Percentiles rank a stretch among this genome's conserved stretches.
Evolutionary conservation across 805 yeast genomes (phyloP).

Genomic region (Hanseniaspora occidentalis): DNA sequence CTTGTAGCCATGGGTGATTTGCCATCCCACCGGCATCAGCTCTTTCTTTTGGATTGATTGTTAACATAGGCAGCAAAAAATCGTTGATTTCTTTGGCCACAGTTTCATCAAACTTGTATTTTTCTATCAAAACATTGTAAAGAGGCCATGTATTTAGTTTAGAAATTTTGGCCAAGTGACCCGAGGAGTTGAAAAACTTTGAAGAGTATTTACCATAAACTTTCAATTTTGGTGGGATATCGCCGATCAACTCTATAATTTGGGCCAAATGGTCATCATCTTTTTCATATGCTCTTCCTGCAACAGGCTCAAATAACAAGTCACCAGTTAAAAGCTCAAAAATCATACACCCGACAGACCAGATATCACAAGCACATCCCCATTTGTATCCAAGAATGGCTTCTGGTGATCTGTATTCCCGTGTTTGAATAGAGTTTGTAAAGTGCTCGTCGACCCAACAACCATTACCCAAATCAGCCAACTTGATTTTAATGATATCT

Average conservation of each 20-base stretch:
- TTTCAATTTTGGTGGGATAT: slow-evolving; percentile 46
- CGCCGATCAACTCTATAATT: slow-evolving; percentile 71
- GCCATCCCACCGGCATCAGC: slow-evolving; percentile 96
- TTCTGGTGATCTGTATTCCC: slow-evolving; percentile 91
- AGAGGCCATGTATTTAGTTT: slow-evolving; percentile 86
- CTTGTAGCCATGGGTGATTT: slow-evolving; percentile 72
- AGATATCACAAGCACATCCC: slow-evolving; percentile 92
- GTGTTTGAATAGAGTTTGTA: slow-evolving; percentile 80
- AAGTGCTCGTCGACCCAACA: slow-evolving; percentile 73
- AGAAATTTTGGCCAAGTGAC: slow-evolving; percentile 64
- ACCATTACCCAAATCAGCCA: slow-evolving; percentile 91
- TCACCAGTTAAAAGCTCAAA: slow-evolving; percentile 93
- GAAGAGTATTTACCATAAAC: slow-evolving; percentile 49
- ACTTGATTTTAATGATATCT: slow-evolving; percentile 62
- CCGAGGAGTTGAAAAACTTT: slow-evolving; percentile 52
- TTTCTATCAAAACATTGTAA: slow-evolving; percentile 67
- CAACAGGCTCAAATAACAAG: slow-evolving; percentile 78
- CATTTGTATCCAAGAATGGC: slow-evolving; percentile 67
- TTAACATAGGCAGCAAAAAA: slow-evolving; percentile 74
- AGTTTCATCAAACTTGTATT: slow-evolving; percentile 57
- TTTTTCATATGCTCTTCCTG: slow-evolving; percentile 62
- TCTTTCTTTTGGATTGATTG: slow-evolving; percentile 63
- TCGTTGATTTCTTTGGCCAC: slow-evolving; percentile 67
- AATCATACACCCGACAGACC: slow-evolving; percentile 90
- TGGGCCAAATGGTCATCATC: slow-evolving; percentile 97